Evolutionary conservation across 1,284 basidiomycete genomes (phyloP), one percentile per base, ranked within the genome.

Genomic region (Rhizoctonia solani): DNA sequence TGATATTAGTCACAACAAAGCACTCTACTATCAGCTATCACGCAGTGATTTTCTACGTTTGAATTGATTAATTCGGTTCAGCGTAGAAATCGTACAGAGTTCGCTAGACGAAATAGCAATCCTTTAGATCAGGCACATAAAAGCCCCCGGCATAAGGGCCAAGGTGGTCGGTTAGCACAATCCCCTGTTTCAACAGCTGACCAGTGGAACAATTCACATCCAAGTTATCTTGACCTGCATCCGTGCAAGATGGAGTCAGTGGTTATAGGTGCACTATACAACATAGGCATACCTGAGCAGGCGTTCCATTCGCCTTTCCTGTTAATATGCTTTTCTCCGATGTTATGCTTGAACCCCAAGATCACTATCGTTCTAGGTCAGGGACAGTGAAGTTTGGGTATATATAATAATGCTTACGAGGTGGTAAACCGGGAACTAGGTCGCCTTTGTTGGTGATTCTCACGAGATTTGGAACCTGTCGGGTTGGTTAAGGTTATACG

Each of bases 321-420:
- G 66, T 79, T 70, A 47, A 87, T 85, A 69, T 87, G 86, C 16
- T 83, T 76, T 74, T 88, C 87, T 1, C 86, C 86, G 0, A 78
- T 76, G 0, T 83, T 79, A 70, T 88, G 87, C 25, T 78, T 78
- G 75, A 76, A 88, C 3, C 80, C 85, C 34, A 86, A 69, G 73
- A 79, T 21, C 6, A 46, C 44, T 32, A 81, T 70, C n/a, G 71
- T 50, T 56, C 78, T 83, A 72, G 34, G 44, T 44, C 16, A 16
- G 19, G 44, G 19, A 46, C 21, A 21, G 44, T 46, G 8, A 14
- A 9, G 8, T 46, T 14, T 19, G 44, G 37, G 8, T 16, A 8
- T 39, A 39, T 16, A 39, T 16, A 8, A 39, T 8, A 16, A n/a
- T 29, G 44, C 59, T 63, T 30, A 63, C 59, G 34, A 14, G 59